These are phyloP conservation scores for Salix exigua DNA, from an alignment of 345 rosid species.

Conservation along the genomic window DNA sequence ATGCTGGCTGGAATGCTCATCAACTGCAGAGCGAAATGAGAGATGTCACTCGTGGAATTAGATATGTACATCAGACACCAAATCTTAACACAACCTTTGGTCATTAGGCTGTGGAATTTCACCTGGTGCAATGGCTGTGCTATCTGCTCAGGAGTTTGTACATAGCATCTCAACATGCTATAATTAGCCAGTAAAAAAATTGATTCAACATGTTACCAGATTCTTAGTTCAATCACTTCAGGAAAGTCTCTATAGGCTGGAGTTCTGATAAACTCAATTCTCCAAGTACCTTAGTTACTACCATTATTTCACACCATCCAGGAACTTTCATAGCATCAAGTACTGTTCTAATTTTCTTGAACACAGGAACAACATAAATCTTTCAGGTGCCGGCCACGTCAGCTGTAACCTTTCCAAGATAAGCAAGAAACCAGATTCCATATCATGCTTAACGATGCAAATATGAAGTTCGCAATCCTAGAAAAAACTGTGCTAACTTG, in stretches of 20 bases:
- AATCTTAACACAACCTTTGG: background rate
- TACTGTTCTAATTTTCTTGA: background rate
- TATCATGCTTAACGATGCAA: background rate
- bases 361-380: background rate
- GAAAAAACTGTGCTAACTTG: background rate
- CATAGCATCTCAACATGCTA: background rate
- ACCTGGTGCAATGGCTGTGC: background rate
- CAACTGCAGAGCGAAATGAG: background rate
- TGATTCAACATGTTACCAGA: background rate
- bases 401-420: background rate
- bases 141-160: background rate
- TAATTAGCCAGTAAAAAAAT: background rate
- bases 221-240: background rate
- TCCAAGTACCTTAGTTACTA: background rate
- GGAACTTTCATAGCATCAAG: background rate
- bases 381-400: background rate
- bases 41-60: background rate
- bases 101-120: background rate
- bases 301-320: background rate
- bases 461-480: background rate
- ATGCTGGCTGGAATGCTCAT: background rate
- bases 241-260: background rate
- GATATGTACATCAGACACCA: background rate
- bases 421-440: background rate
- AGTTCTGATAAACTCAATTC: background rate